A percentile compares a stretch with the other conserved stretches of the same genome.
These are phyloP conservation scores for Penicillium silybi DNA, from an alignment of 495 filamentous ascomycete species.

Conservation along the genomic window DNA sequence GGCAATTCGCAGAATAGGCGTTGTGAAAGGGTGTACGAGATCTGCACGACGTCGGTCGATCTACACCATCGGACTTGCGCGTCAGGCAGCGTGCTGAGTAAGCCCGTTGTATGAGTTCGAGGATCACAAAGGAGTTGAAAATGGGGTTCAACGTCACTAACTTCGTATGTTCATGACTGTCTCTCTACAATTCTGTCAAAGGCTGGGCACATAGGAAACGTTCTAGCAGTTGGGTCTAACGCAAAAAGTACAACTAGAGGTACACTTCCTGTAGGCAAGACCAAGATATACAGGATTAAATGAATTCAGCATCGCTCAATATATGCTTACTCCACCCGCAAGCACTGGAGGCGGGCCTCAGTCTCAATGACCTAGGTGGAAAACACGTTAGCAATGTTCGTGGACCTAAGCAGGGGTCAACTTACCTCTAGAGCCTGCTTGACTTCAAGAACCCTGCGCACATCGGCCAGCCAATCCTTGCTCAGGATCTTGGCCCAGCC, in stretches of 20 bases:
- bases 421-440: conserved; percentile 92
- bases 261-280: conserved; percentile 41
- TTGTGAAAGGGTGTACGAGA: neutral
- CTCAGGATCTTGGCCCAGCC: conserved; percentile 95
- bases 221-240: conserved; percentile 44
- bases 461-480: conserved; percentile 88
- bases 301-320: conserved; percentile 28
- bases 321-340: conserved; percentile 46
- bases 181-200: neutral
- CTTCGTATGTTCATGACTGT: neutral
- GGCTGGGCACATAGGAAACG: conserved; percentile 27
- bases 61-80: conserved; percentile 15
- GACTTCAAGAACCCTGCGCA: conserved; percentile 85
- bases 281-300: conserved; percentile 35
- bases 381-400: conserved; percentile 17
- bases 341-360: conserved; percentile 47
- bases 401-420: conserved; percentile 1
- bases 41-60: conserved; percentile 8
- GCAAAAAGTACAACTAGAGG: conserved; percentile 41
- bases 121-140: too few relatives aligned
- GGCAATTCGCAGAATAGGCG: neutral
- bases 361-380: conserved; percentile 43
- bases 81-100: neutral
- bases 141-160: neutral
- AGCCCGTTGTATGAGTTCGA: neutral